A percentile compares a stretch with the other conserved stretches of the same genome.
Evolutionary conservation across 2,329 filamentous ascomycete genomes (phyloP).

Genomic region (Volutella citrinella): DNA sequence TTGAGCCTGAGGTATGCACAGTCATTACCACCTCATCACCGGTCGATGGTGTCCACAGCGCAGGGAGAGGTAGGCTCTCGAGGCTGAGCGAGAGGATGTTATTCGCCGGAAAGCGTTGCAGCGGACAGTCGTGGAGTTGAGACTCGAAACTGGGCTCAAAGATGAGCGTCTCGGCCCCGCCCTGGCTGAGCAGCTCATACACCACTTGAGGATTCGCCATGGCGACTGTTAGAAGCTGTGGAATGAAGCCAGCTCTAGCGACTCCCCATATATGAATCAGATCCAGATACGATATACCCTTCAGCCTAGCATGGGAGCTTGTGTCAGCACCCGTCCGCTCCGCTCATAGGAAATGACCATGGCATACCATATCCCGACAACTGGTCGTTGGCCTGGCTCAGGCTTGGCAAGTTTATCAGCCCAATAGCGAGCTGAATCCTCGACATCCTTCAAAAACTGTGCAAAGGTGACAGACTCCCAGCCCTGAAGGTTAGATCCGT

Average conservation of each 20-base stretch:
- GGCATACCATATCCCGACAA: conserved; percentile 18
- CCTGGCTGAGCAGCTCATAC: conserved; percentile 10
- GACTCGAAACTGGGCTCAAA: conserved; percentile 5
- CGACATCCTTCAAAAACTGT: conserved; percentile 10
- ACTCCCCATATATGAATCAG: conserved; percentile 16
- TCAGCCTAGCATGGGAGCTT: conserved; percentile 10
- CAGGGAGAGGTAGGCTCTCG: background rate
- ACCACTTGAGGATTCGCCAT: conserved; percentile 16
- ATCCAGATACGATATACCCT: conserved; percentile 13
- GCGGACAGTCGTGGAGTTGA: conserved; percentile 1
- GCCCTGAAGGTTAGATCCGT: no score
- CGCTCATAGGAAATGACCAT: rapidly evolving
- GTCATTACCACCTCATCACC: conserved; percentile 10
- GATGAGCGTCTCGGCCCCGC: conserved; percentile 12
- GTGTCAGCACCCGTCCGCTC: background rate
- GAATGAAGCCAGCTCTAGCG: conserved; percentile 17
- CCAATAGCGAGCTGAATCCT: conserved; percentile 13
- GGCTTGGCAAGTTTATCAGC: conserved; percentile 1
- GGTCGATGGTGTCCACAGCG: background rate
- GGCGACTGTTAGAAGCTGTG: conserved; percentile 16
- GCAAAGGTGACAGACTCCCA: conserved; percentile 13
- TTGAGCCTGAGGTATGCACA: conserved; percentile 21
- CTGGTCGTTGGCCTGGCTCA: conserved; percentile 3
- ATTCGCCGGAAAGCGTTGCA: conserved; percentile 2
- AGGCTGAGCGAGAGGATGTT: background rate